Evolutionary conservation across 2,329 filamentous ascomycete genomes (phyloP), one percentile per base, ranked within the genome.

Genomic region (Ascochyta fabae): DNA sequence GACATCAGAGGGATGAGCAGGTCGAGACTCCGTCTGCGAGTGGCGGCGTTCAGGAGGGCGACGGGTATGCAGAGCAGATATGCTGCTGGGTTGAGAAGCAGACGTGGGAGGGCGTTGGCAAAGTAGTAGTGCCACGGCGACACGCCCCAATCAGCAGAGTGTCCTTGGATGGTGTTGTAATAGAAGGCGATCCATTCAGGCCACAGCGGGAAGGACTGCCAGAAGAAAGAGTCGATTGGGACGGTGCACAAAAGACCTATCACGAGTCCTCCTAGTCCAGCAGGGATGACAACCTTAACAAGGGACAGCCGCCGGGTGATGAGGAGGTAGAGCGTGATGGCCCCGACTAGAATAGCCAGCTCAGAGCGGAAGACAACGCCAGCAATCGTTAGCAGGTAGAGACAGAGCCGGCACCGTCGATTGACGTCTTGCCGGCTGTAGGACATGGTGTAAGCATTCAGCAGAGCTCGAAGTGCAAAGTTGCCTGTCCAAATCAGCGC

Each of bases 351-450:
- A 41, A 98, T 81, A 35, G 92, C 92, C 36, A 98, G 78, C 69
- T 99, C 95, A 33, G 92, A 91, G 64, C 95, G 90, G 79, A 98
- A 98, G 38, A 98, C 83, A 48, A 92, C 84, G 0, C 90, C 90
- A 6, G 92, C 86, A 40, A 94, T 80, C 15, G 93, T 93, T 36
- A 99, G 81, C 6, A 96, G 80, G 59, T 86, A 87, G 22, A 97
- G 80, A 34, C 88, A 85, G 27, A 91, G 74, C 42, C 86, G 84
- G 43, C 86, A 84, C 41, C 85, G 82, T 48, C 76, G 79, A 29
- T 75, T 67, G 27, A 71, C 76, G 47, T 68, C 65, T 7, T 64
- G 58, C 13, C 68, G 66, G 48, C 69, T 76, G 56, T 72, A 69
- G 5, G 75, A 69, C 23, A 75, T 64, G 13, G 75, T 65, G 34